Conservation (phyloP, 1,284 basidiomycete species). For the Chiua sp. region DNA sequence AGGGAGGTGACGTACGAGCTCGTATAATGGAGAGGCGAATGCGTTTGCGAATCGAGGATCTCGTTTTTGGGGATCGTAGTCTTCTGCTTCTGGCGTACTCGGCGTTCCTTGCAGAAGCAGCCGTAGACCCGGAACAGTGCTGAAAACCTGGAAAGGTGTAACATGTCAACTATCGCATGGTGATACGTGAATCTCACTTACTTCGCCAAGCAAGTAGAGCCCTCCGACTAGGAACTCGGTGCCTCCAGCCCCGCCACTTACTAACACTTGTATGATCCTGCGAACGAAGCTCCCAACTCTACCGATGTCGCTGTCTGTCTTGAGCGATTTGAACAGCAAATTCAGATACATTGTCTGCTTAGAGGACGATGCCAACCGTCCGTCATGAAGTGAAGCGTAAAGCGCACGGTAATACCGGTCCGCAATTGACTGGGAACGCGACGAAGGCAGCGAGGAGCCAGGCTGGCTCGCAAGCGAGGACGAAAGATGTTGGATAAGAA, state of each 20-base stretch:
- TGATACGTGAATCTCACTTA: slow-evolving; percentile 34
- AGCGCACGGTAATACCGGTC: slow-evolving; percentile 93
- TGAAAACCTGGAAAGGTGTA: slow-evolving; percentile 61
- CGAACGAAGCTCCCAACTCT: slow-evolving; percentile 87
- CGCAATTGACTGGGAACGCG: slow-evolving; percentile 59
- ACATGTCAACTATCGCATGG: not conserved
- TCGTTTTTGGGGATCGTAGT: slow-evolving; percentile 89
- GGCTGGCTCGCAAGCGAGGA: slow-evolving; percentile 50
- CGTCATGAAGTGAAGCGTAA: slow-evolving; percentile 89
- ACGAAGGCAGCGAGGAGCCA: slow-evolving; percentile 41
- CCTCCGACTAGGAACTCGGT: slow-evolving; percentile 93
- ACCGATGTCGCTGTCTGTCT: slow-evolving; percentile 71
- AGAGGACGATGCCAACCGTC: slow-evolving; percentile 80
- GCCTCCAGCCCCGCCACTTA: slow-evolving; percentile 69
- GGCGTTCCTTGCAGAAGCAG: slow-evolving; percentile 59
- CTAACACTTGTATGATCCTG: slow-evolving; percentile 87
- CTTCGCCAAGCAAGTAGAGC: slow-evolving; percentile 76
- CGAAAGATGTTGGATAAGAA: slow-evolving; percentile 90
- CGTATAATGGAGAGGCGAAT: slow-evolving; percentile 85
- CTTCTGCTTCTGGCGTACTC: slow-evolving; percentile 46
- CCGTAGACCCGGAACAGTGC: slow-evolving; percentile 72
- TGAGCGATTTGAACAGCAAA: slow-evolving; percentile 92
- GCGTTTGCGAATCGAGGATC: slow-evolving; percentile 92
- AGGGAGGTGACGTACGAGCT: slow-evolving; percentile 64
- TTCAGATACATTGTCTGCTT: slow-evolving; percentile 99